Conservation (phyloP, 169 alveolate genomes). For the Babesia ovis region DNA sequence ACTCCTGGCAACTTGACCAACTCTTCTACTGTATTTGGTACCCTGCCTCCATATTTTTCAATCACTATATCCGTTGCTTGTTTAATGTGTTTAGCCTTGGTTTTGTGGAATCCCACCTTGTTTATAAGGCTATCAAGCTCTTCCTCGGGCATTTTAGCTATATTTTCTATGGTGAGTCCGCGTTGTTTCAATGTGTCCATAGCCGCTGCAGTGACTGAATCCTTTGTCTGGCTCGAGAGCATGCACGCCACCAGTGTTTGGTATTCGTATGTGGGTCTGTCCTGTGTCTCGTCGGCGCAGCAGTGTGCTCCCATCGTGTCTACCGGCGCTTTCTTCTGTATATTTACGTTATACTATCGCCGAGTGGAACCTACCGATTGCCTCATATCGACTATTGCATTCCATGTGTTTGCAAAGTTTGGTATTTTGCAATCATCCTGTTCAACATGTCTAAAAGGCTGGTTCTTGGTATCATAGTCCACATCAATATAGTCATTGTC, state of each 20-base stretch:
- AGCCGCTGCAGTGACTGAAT: constrained; percentile 80
- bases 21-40: constrained; percentile 87
- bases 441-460: constrained; percentile 47
- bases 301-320: constrained; percentile 79
- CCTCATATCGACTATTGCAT: constrained; percentile 65
- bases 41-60: constrained; percentile 85
- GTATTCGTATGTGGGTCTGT: constrained; percentile 69
- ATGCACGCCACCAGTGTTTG: constrained; percentile 83
- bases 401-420: constrained; percentile 67
- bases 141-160: constrained; percentile 71
- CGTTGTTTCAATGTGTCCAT: constrained; percentile 74
- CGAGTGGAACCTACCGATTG: constrained; percentile 21
- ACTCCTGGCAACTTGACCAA: constrained; percentile 90
- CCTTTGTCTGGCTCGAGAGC: constrained; percentile 87
- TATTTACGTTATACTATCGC: background rate
- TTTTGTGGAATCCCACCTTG: constrained; percentile 92
- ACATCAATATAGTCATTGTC: constrained; percentile 20
- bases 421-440: constrained; percentile 44
- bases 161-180: constrained; percentile 78
- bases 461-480: constrained; percentile 31
- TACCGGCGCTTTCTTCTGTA: constrained; percentile 74
- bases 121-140: constrained; percentile 82
- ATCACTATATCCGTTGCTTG: constrained; percentile 82
- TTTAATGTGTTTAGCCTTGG: constrained; percentile 89
- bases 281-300: constrained; percentile 69